These are phyloP conservation scores for Mycena crocata DNA, from an alignment of 768 basidiomycete genomes.

Conservation along the genomic window DNA sequence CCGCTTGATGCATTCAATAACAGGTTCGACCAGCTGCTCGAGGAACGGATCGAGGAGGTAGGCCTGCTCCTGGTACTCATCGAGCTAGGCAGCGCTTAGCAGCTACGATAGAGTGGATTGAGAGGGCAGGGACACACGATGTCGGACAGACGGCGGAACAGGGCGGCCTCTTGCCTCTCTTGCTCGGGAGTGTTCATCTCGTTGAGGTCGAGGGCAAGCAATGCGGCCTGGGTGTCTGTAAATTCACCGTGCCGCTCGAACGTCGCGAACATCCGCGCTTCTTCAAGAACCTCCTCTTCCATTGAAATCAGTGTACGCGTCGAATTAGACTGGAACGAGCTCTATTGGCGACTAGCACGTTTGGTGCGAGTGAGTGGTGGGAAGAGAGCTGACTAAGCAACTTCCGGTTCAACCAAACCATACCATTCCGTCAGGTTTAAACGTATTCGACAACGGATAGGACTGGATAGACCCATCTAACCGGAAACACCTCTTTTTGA, in stretches of 20 bases:
- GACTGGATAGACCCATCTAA: too few relatives aligned
- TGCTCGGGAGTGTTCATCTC: conserved; percentile 56
- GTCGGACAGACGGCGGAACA: conserved; percentile 55
- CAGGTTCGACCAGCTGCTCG: conserved; percentile 81
- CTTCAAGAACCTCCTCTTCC: conserved; percentile 51
- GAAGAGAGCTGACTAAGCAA: too few relatives aligned
- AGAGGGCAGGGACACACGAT: conserved; percentile 58
- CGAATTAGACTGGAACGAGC: too few relatives aligned
- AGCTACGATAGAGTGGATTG: not conserved
- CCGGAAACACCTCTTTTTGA: too few relatives aligned
- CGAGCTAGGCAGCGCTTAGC: conserved; percentile 63
- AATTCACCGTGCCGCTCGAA: conserved; percentile 77
- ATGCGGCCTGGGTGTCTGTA: conserved; percentile 57
- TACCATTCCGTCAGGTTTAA: too few relatives aligned
- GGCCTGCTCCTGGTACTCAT: conserved; percentile 92
- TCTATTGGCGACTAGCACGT: too few relatives aligned
- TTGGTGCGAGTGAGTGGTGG: too few relatives aligned
- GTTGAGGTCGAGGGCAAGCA: conserved; percentile 63
- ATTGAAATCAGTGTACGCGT: not conserved
- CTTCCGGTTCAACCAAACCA: too few relatives aligned
- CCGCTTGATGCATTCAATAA: conserved; percentile 70
- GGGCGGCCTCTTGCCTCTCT: conserved; percentile 52
- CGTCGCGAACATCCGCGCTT: conserved; percentile 60
- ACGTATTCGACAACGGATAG: too few relatives aligned
- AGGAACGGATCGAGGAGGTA: conserved; percentile 93